A percentile compares a stretch with the other conserved stretches of the same genome.
Conservation (phyloP, 2,329 filamentous ascomycete genomes). For the Hypoxylon sp. region DNA sequence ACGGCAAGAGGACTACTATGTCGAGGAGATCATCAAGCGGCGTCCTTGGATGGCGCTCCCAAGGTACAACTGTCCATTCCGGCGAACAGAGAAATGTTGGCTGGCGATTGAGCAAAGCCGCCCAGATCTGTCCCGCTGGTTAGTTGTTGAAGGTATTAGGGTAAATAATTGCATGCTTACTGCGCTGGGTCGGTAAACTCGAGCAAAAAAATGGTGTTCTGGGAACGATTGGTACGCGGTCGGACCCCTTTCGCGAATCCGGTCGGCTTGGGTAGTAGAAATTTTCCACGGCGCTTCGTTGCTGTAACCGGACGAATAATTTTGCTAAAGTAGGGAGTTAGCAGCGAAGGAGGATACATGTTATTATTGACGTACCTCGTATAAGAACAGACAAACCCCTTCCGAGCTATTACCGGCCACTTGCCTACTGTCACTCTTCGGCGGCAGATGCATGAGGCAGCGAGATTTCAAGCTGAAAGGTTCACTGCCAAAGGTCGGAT, state of each 20-base stretch:
- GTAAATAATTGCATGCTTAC: conserved; percentile 57
- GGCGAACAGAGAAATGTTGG: conserved; percentile 64
- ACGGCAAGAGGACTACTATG: conserved; percentile 61
- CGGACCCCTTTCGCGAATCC: conserved; percentile 60
- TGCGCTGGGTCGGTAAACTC: conserved; percentile 66
- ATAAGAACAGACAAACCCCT: conserved; percentile 65
- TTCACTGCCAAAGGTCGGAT: conserved; percentile 52
- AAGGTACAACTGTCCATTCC: conserved; percentile 67
- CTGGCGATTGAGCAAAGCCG: conserved; percentile 64
- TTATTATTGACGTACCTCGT: conserved; percentile 58
- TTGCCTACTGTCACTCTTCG: conserved; percentile 48
- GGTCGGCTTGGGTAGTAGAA: conserved; percentile 53
- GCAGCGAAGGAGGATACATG: conserved; percentile 7
- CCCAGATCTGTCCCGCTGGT: conserved; percentile 47
- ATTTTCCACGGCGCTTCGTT: conserved; percentile 56
- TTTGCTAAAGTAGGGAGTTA: conserved; percentile 57
- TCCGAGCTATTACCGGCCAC: conserved; percentile 51
- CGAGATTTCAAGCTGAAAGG: conserved; percentile 60
- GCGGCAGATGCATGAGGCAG: conserved; percentile 60
- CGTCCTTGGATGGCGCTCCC: conserved; percentile 65
- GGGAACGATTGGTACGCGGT: conserved; percentile 64
- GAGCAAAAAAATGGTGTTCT: conserved; percentile 69
- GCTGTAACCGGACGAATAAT: conserved; percentile 55
- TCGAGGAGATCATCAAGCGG: conserved; percentile 67
- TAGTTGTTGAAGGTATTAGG: conserved; percentile 17